Evolutionary conservation across 345 rosid species (phyloP).

Genomic region (Gynandropsis gynandra): DNA sequence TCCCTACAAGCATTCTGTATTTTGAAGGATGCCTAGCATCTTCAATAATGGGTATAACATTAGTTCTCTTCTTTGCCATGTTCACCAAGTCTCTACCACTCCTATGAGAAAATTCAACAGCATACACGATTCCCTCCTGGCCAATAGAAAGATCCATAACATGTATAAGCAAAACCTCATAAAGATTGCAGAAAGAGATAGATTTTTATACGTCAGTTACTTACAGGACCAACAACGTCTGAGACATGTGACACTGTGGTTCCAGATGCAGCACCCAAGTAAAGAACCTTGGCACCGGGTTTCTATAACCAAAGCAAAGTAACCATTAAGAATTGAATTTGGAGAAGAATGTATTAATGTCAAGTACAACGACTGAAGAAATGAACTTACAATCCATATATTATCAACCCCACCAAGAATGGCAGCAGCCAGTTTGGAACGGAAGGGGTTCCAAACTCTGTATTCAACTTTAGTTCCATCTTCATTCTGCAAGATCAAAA

Average conservation of each 20-base stretch:
- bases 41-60: constrained; percentile 90
- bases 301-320: constrained; percentile 32
- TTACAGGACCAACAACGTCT: constrained; percentile 92
- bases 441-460: constrained; percentile 96
- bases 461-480: constrained; percentile 92
- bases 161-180: not conserved
- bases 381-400: constrained; percentile 72
- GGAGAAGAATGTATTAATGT: not conserved
- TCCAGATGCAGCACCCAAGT: constrained; percentile 99
- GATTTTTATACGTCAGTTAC: constrained; percentile 5
- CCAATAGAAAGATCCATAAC: not conserved
- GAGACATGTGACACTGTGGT: constrained; percentile 99
- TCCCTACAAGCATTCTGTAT: constrained; percentile 96
- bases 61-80: constrained; percentile 97
- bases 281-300: constrained; percentile 95
- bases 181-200: not conserved
- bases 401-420: constrained; percentile 97
- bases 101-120: constrained; percentile 91
- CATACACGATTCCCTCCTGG: constrained; percentile 87
- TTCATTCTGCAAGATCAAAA: constrained; percentile 45
- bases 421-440: constrained; percentile 95
- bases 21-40: constrained; percentile 98
- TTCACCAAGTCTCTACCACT: constrained; percentile 98
- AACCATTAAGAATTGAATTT: not conserved
- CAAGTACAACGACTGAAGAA: not conserved